Conservation (phyloP, 2,329 filamentous ascomycete genomes). For the Sporothrix schenckii region DNA sequence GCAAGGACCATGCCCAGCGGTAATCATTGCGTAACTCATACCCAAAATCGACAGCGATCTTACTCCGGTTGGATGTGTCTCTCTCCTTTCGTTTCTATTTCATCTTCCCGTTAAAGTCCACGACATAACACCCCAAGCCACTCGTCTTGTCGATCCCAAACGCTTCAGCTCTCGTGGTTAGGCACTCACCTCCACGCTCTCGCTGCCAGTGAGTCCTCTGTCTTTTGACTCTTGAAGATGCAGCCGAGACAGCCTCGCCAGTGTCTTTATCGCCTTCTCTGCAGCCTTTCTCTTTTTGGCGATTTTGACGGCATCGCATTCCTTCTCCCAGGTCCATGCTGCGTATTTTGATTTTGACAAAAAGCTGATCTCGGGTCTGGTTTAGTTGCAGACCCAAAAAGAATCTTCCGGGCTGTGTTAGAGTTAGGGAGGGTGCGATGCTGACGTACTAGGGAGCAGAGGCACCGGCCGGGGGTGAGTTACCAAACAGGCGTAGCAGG, state of each 20-base stretch:
- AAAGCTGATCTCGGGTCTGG: no score
- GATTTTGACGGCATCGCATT: background rate
- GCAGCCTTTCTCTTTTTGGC: background rate
- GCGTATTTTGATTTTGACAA: background rate
- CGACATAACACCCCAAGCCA: background rate
- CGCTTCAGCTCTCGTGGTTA: constrained; percentile 15
- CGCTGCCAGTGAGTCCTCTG: background rate
- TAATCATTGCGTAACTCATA: no score
- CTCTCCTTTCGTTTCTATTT: background rate
- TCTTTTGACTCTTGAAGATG: background rate
- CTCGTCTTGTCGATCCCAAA: constrained; percentile 1
- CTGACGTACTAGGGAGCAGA: no score
- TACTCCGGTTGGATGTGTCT: background rate
- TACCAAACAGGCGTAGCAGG: background rate
- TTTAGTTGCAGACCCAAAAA: no score
- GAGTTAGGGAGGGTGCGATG: no score
- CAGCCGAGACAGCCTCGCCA: background rate
- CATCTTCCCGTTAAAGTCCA: background rate
- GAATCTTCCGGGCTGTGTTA: no score
- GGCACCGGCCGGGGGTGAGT: background rate
- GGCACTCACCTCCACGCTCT: background rate
- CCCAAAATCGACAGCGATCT: no score
- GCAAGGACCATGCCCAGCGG: constrained; percentile 16
- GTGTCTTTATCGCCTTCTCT: no score
- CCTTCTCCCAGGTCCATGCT: background rate